These are phyloP conservation scores for Fusarium sp. DNA, from an alignment of 2,329 filamentous ascomycete genomes.

Conservation along the genomic window DNA sequence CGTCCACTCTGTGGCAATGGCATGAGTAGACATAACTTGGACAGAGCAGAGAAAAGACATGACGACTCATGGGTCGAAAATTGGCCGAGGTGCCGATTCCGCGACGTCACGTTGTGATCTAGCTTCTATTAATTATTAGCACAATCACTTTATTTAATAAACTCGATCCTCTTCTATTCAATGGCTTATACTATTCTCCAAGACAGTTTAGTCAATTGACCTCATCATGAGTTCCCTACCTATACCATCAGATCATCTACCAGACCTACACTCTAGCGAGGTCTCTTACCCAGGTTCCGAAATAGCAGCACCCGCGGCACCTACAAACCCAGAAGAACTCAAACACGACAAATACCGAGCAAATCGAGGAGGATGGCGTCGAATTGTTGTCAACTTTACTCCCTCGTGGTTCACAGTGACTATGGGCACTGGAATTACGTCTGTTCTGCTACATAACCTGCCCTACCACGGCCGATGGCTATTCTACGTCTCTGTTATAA, in stretches of 20 bases:
- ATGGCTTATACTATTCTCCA: not conserved
- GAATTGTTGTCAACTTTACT: constrained; percentile 24
- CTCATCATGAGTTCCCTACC: constrained; percentile 10
- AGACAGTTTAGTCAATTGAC: not conserved
- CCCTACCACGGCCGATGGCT: constrained; percentile 68
- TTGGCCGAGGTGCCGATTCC: constrained; percentile 26
- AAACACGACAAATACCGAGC: not conserved
- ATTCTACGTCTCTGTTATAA: constrained; percentile 65
- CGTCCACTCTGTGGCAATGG: not conserved
- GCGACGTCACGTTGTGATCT: constrained; percentile 17
- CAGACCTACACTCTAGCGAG: constrained; percentile 17
- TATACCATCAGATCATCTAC: not conserved
- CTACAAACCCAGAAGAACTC: constrained; percentile 1
- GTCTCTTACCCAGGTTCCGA: constrained; percentile 16
- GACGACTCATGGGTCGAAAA: constrained; percentile 22
- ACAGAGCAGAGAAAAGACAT: not conserved
- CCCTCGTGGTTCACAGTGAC: constrained; percentile 56
- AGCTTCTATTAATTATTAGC: not conserved
- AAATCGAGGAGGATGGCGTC: constrained; percentile 28
- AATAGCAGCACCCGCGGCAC: not conserved
- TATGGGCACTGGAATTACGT: constrained; percentile 75
- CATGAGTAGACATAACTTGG: not conserved
- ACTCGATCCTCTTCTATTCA: not conserved
- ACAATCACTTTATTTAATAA: constrained; percentile 3
- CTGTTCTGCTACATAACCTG: constrained; percentile 67